Evolutionary conservation across 768 basidiomycete genomes (phyloP).

Genomic region (Sistotremastrum suecicum): DNA sequence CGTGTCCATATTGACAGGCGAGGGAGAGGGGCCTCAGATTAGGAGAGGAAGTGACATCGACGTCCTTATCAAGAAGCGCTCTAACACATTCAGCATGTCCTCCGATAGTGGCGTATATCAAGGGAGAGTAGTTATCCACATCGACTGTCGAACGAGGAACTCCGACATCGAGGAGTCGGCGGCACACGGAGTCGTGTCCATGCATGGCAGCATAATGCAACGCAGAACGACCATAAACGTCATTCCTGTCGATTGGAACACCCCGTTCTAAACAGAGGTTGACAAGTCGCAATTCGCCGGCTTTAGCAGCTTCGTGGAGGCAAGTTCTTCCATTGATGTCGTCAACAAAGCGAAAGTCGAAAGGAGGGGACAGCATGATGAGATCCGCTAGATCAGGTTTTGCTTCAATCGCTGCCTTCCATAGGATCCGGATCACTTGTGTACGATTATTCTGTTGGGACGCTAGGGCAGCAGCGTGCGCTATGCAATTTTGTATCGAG

Average conservation of each 20-base stretch:
- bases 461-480: slow-evolving; percentile 51
- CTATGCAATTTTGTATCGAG: slow-evolving; percentile 55
- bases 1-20: slow-evolving; percentile 81
- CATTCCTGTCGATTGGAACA: slow-evolving; percentile 57
- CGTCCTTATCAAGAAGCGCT: slow-evolving; percentile 61
- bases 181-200: slow-evolving; percentile 67
- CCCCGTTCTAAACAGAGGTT: slow-evolving; percentile 63
- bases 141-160: slow-evolving; percentile 61
- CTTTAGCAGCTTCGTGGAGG: slow-evolving; percentile 85
- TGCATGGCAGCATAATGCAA: slow-evolving; percentile 95
- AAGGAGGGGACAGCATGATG: slow-evolving; percentile 55
- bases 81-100: slow-evolving; percentile 74
- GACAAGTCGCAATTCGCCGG: slow-evolving; percentile 66
- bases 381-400: slow-evolving; percentile 58
- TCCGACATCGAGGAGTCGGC: slow-evolving; percentile 53
- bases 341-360: slow-evolving; percentile 87
- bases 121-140: slow-evolving; percentile 88
- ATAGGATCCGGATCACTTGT: slow-evolving; percentile 82
- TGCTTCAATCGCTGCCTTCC: slow-evolving; percentile 83
- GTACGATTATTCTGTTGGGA: slow-evolving; percentile 42
- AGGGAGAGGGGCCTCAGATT: slow-evolving; percentile 81
- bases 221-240: slow-evolving; percentile 86
- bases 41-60: slow-evolving; percentile 39
- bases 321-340: slow-evolving; percentile 95
- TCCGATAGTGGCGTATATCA: slow-evolving; percentile 83